These are phyloP conservation scores for Aspergillus nanangensis DNA, from an alignment of 495 filamentous ascomycete species.

Conservation along the genomic window DNA sequence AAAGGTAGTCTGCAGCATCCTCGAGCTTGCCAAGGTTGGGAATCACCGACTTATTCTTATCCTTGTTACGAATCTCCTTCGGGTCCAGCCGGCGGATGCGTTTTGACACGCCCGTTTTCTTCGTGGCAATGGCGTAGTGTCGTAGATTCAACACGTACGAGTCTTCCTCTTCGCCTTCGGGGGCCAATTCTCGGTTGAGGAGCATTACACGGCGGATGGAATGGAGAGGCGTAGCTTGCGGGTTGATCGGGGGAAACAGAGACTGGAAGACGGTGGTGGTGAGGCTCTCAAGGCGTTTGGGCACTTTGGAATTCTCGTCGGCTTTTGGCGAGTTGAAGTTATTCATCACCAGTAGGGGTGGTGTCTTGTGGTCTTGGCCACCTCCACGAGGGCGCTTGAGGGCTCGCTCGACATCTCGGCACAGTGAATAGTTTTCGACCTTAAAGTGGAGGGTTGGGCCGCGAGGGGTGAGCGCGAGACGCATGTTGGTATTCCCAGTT, in stretches of 20 bases:
- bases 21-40: slow-evolving; percentile 87
- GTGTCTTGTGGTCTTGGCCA: slow-evolving; percentile 74
- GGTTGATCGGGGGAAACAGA: slow-evolving; percentile 93
- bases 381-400: slow-evolving; percentile 76
- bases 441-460: slow-evolving; percentile 92
- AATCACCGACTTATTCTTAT: slow-evolving; percentile 61
- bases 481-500: slow-evolving; percentile 87
- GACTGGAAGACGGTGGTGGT: slow-evolving; percentile 93
- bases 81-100: slow-evolving; percentile 78
- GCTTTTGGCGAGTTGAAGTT: slow-evolving; percentile 73
- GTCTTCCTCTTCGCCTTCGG: slow-evolving; percentile 49
- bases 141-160: slow-evolving; percentile 85
- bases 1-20: slow-evolving; percentile 94
- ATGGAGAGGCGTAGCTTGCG: slow-evolving; percentile 78
- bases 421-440: slow-evolving; percentile 94
- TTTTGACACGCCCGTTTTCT: slow-evolving; percentile 75
- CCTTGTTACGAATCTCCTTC: slow-evolving; percentile 67
- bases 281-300: slow-evolving; percentile 87
- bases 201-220: slow-evolving; percentile 87
- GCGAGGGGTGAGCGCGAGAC: slow-evolving; percentile 81
- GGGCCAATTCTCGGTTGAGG: slow-evolving; percentile 68
- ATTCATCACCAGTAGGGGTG: slow-evolving; percentile 96
- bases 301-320: slow-evolving; percentile 54
- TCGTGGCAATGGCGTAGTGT: slow-evolving; percentile 93
- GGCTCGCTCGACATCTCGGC: slow-evolving; percentile 79